A percentile compares a stretch with the other conserved stretches of the same genome.
Conservation (phyloP, 2,329 filamentous ascomycete genomes). For the Pestalotiopsis fici region DNA sequence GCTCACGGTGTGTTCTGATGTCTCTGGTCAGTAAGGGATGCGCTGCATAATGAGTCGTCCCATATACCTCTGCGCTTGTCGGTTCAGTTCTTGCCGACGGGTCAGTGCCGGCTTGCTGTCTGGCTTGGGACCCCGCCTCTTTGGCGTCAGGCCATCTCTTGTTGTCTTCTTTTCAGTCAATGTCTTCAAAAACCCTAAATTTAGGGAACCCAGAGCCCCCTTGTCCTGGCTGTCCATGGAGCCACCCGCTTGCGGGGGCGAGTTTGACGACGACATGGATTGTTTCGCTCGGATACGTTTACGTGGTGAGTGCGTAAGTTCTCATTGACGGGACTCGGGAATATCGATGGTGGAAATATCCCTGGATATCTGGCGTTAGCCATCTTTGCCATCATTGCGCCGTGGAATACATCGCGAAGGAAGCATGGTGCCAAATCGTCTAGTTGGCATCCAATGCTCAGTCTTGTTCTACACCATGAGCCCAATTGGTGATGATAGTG, state of each 20-base stretch:
- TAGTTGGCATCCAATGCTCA: neutral
- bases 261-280: constrained; percentile 49
- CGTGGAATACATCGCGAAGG: neutral
- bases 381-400: constrained; percentile 25
- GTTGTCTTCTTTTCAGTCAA: constrained; percentile 74
- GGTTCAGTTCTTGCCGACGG: constrained; percentile 87
- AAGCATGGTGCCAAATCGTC: neutral
- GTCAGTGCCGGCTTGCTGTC: constrained; percentile 95
- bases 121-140: constrained; percentile 91
- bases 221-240: constrained; percentile 20
- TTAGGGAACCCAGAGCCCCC: constrained; percentile 45
- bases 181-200: constrained; percentile 65
- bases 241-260: constrained; percentile 30
- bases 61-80: constrained; percentile 84
- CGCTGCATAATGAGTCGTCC: neutral
- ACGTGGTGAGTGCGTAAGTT: constrained; percentile 29
- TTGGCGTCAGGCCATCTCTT: constrained; percentile 84
- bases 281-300: constrained; percentile 32
- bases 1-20: constrained; percentile 88
- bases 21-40: constrained; percentile 4
- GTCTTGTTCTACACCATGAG: neutral
- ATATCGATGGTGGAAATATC: constrained; percentile 37
- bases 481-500: neutral
- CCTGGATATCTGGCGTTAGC: constrained; percentile 36
- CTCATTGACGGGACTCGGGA: constrained; percentile 28